Base-by-base conservation (phyloP, 345 rosid species). In the Turritis glabra region DNA sequence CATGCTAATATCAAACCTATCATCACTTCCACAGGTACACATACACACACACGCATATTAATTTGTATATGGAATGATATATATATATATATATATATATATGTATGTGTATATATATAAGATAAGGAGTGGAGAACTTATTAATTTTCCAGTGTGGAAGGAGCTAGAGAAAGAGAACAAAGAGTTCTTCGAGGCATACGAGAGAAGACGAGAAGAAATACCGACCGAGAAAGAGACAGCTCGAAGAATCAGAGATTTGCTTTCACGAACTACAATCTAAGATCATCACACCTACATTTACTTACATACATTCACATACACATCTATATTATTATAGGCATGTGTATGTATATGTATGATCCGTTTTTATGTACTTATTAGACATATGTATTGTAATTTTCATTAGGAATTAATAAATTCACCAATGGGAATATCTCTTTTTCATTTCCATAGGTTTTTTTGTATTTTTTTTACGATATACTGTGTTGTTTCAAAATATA, bases 101-200 rank as follows among this genome's bases (percentile, higher is more conserved):
- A 10, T 25, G 14, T 18, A 48, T 2, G 8, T 32, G 2, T 48
- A 21, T 40, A 13, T 15, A 15, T 14, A 14, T 17, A 22, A 21
- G 2, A 12, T 60, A 4, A 72, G 7, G 17, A 18, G 11, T 48
- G 13, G 5, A 27, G 8, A 47, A 57, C 0, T 74, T 51, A 22
- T 56, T 35, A 12, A n/a, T 18, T 70, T 13, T 61, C 59, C 82
- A 91, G 98, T 94, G 79, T 94, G 98, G 98, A 84, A 88, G 55
- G 98, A 94, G 81, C 67, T 94, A 65, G 96, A 87, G 86, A 91
- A 91, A 68, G 96, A 82, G 82, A 94, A 94, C 86, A 86, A 85
- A 77, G 96, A 86, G 73, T 94, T 94, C 82, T 94, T 94, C 43
- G 93, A 91, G 72, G 90, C 88, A 3, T 91, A 94, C 67, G 18